Evolutionary conservation across 768 basidiomycete species (phyloP).

Genomic region (Mycena floridula): DNA sequence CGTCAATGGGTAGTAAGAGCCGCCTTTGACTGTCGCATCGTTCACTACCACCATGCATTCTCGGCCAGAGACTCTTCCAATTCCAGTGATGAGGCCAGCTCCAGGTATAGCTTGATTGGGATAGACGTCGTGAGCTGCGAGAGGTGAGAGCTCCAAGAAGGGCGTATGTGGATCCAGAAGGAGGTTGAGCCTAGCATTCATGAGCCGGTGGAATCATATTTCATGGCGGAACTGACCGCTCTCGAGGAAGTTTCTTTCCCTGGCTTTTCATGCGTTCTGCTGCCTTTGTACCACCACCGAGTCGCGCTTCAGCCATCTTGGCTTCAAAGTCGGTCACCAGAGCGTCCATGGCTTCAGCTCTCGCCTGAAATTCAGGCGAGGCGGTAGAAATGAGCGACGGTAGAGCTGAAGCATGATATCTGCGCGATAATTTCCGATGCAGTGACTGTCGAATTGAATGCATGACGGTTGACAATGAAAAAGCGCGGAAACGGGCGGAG

Average conservation of each 20-base stretch:
- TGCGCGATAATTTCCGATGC: too few species aligned
- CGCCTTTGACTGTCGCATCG: slow-evolving; percentile 91
- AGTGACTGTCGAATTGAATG: slow-evolving; percentile 16
- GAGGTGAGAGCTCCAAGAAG: slow-evolving; percentile 80
- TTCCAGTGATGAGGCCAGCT: slow-evolving; percentile 87
- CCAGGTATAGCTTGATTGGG: slow-evolving; percentile 69
- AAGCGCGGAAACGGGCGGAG: too few species aligned
- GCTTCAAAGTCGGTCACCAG: slow-evolving; percentile 59
- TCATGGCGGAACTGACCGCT: slow-evolving; percentile 55
- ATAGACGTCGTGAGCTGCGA: slow-evolving; percentile 89
- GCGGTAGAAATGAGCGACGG: slow-evolving; percentile 65
- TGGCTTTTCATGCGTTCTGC: slow-evolving; percentile 67
- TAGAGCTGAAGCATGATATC: slow-evolving; percentile 73
- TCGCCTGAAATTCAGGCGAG: slow-evolving; percentile 66
- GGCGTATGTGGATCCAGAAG: slow-evolving; percentile 84
- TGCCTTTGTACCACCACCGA: slow-evolving; percentile 73
- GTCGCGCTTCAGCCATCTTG: slow-evolving; percentile 51
- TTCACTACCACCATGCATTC: slow-evolving; percentile 92
- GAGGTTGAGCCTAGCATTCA: slow-evolving; percentile 47
- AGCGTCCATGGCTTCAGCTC: slow-evolving; percentile 61
- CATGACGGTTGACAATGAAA: slow-evolving; percentile 10
- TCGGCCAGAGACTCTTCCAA: slow-evolving; percentile 69
- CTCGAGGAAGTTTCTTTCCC: slow-evolving; percentile 80
- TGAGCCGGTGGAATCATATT: slow-evolving; percentile 42
- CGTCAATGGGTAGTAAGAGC: slow-evolving; percentile 86